Evolutionary conservation across 2,329 filamentous ascomycete species (phyloP), one percentile per base, ranked within the genome.

Genomic region (Trichophyton equinum): DNA sequence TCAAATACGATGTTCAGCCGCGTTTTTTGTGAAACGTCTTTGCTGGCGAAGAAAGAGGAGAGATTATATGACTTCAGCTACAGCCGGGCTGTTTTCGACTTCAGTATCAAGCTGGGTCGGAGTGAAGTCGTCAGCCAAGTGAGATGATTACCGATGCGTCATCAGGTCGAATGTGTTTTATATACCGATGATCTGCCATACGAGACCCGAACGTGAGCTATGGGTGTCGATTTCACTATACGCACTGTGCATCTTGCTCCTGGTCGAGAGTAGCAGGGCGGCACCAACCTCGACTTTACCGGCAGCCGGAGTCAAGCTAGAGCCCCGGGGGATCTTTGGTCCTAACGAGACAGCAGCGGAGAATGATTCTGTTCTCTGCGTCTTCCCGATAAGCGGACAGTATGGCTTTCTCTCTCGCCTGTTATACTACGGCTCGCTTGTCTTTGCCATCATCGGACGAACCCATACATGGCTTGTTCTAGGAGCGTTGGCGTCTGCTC

Each of bases 401-500:
- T 70, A 70, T 55, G 66, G 67, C 51, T 60, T 67, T 20, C 67
- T 70, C 6, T 64, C 64, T 20, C 67, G 68, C 25, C 51, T 69
- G 13, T 60, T 70, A 7, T 70, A 68, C 64, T 70, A 70, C 61
- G 62, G 65, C 22, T 66, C 67, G 6, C 66, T 70, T 5, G 57
- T 68, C 20, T 65, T 69, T 51, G 67, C 67, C 18, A 68, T 70
- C 57, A 63, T 70, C 53, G 67, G 66, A 25, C 64, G 65, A 8
- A 62, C 63, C n/a, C 64, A 65, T n/a, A 65, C 64, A 65, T 70
- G 68, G 68, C 66, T 70, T 46, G 65, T 69, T 56, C 64, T 68
- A 22, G 68, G 68, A 11, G 68, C 68, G 44, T 65, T 70, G 42
- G 67, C 67, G 13, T 68, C 67, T 53, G 68, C 68, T 1, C 60